These are phyloP conservation scores for Podaxis carcinomalis DNA, from an alignment of 768 basidiomycete genomes.

Conservation along the genomic window DNA sequence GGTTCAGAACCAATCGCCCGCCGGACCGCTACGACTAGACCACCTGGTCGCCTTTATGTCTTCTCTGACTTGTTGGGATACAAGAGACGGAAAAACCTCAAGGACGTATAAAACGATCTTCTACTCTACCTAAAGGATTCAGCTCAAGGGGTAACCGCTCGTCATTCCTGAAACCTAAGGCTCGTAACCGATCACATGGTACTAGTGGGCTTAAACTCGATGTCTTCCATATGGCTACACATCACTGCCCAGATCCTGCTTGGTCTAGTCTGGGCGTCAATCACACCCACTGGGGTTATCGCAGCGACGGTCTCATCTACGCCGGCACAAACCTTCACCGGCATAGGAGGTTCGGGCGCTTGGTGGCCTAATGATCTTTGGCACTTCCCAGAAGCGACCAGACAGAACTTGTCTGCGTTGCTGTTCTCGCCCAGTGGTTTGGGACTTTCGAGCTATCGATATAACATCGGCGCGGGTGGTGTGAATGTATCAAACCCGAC, in stretches of 20 bases:
- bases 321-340: slow-evolving; percentile 31
- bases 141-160: neutral
- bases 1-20: neutral
- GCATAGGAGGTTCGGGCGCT: slow-evolving; percentile 41
- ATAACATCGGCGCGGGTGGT: slow-evolving; percentile 39
- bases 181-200: neutral
- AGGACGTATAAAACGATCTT: neutral
- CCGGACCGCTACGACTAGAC: slow-evolving; percentile 1
- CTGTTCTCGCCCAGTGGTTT: slow-evolving; percentile 34
- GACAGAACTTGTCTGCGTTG: slow-evolving; percentile 35
- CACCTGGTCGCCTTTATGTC: neutral
- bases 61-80: slow-evolving; percentile 15
- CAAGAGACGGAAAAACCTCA: neutral
- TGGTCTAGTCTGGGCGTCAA: neutral
- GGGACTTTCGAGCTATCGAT: slow-evolving; percentile 38
- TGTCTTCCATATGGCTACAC: neutral
- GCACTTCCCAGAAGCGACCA: slow-evolving; percentile 33
- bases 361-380: slow-evolving; percentile 44
- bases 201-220: neutral
- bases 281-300: neutral
- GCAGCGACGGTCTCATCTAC: slow-evolving; percentile 24
- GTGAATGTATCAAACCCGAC: slow-evolving; percentile 35
- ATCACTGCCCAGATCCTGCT: neutral
- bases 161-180: neutral
- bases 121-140: neutral